Evolutionary conservation across 495 filamentous ascomycete genomes (phyloP).

Genomic region (Rostrohypoxylon terebratum): DNA sequence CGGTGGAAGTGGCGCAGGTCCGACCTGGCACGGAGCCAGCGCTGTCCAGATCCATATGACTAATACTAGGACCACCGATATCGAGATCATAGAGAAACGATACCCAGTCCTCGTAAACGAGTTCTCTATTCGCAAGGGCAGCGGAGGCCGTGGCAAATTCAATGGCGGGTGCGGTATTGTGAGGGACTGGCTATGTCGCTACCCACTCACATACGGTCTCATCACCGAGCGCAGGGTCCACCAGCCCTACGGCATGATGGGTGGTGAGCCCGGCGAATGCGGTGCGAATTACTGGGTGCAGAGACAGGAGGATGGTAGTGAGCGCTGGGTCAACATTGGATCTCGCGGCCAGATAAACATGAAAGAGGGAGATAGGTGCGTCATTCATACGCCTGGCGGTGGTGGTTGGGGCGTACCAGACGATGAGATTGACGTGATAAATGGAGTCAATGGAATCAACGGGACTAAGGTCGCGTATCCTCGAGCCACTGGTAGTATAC

Average conservation of each 20-base stretch:
- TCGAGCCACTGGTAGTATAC: slow-evolving; percentile 35
- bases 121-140: slow-evolving; percentile 77
- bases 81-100: slow-evolving; percentile 91
- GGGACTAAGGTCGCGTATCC: slow-evolving; percentile 27
- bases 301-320: slow-evolving; percentile 51
- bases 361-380: slow-evolving; percentile 85
- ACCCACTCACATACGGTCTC: slow-evolving; percentile 77
- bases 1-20: slow-evolving; percentile 90
- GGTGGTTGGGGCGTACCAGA: slow-evolving; percentile 72
- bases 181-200: slow-evolving; percentile 91
- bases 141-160: slow-evolving; percentile 78
- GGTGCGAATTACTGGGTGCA: slow-evolving; percentile 87
- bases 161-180: slow-evolving; percentile 89
- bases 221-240: slow-evolving; percentile 88
- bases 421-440: slow-evolving; percentile 8
- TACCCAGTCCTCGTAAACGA: slow-evolving; percentile 90
- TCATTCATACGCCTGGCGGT: slow-evolving; percentile 76
- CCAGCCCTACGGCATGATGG: slow-evolving; percentile 86
- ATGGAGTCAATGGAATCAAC: slow-evolving; percentile 18
- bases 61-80: slow-evolving; percentile 96
- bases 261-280: slow-evolving; percentile 81
- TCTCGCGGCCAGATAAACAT: slow-evolving; percentile 93
- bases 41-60: slow-evolving; percentile 98
- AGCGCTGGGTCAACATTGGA: slow-evolving; percentile 82
- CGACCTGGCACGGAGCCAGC: slow-evolving; percentile 83